Percentiles rank a stretch among this genome's conserved stretches.
Evolutionary conservation across 371 early-diverging fungal genomes (phyloP).

Genomic region (Mucor piriformis): DNA sequence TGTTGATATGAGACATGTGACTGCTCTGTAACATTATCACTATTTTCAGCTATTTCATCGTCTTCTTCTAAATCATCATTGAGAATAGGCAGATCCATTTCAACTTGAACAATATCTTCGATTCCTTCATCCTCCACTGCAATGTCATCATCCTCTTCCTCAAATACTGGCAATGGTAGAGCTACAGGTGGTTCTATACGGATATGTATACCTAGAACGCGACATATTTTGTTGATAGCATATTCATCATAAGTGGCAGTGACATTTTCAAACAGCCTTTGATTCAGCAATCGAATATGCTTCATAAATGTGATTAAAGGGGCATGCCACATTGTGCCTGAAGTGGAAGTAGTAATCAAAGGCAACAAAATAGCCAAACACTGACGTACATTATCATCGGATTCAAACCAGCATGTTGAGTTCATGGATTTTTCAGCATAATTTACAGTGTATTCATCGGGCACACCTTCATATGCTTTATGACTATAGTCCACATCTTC

Average conservation of each 20-base stretch:
- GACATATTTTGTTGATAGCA: conserved; percentile 36
- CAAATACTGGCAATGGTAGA: not conserved
- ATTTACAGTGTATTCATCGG: not conserved
- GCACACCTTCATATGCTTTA: conserved; percentile 30
- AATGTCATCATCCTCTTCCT: not conserved
- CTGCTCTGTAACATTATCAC: too few relatives aligned
- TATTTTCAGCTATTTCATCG: too few relatives aligned
- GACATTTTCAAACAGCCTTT: conserved; percentile 41
- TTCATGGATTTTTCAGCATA: not conserved
- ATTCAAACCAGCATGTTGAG: conserved; percentile 46
- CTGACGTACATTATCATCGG: conserved; percentile 40
- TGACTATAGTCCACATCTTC: conserved; percentile 22
- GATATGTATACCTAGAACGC: conserved; percentile 43
- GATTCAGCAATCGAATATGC: conserved; percentile 43
- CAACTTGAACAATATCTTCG: not conserved
- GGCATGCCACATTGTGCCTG: conserved; percentile 40
- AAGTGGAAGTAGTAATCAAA: conserved; percentile 32
- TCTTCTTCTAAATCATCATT: not conserved
- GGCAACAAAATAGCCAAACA: conserved; percentile 41
- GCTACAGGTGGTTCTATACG: conserved; percentile 27
- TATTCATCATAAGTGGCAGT: conserved; percentile 33
- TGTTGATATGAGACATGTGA: too few relatives aligned
- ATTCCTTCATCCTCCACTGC: not conserved
- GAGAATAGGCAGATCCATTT: not conserved
- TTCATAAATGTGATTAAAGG: conserved; percentile 43